These are phyloP conservation scores for Cyberlindnera maclurae DNA, from an alignment of 805 yeast species.

Conservation along the genomic window DNA sequence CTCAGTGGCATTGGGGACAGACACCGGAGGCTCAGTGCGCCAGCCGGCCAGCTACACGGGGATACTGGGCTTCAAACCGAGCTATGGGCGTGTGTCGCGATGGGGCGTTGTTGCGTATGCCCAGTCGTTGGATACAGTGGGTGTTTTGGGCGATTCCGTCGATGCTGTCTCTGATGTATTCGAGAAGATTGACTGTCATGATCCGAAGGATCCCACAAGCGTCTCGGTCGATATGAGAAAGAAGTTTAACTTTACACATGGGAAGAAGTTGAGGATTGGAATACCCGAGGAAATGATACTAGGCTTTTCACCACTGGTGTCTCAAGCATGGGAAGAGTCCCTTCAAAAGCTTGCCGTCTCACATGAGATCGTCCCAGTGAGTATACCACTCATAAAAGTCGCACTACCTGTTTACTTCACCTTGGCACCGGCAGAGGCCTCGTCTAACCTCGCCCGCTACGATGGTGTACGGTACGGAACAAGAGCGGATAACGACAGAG, in stretches of 20 bases:
- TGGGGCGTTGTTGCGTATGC: slow-evolving; percentile 93
- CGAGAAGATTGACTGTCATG: slow-evolving; percentile 49
- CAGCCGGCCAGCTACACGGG: slow-evolving; percentile 88
- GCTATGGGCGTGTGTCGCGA: slow-evolving; percentile 86
- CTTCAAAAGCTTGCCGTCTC: slow-evolving; percentile 36
- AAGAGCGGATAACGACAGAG: slow-evolving; percentile 33
- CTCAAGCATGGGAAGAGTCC: slow-evolving; percentile 39
- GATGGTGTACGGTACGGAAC: slow-evolving; percentile 87
- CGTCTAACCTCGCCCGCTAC: slow-evolving; percentile 81
- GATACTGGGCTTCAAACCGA: slow-evolving; percentile 82
- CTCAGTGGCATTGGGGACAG: slow-evolving; percentile 84
- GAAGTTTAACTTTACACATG: slow-evolving; percentile 1
- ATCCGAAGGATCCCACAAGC: slow-evolving; percentile 76
- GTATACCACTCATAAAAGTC: slow-evolving; percentile 60
- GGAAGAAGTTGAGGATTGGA: slow-evolving; percentile 48
- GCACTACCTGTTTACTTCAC: slow-evolving; percentile 82
- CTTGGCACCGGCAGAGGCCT: slow-evolving; percentile 87
- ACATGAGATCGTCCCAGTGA: slow-evolving; percentile 50
- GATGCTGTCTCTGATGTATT: slow-evolving; percentile 42
- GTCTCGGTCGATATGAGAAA: slow-evolving; percentile 31
- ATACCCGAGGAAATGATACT: slow-evolving; percentile 62
- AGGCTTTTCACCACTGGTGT: slow-evolving; percentile 43
- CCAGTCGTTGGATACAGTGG: slow-evolving; percentile 92
- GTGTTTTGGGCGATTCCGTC: slow-evolving; percentile 56
- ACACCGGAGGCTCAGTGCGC: slow-evolving; percentile 95